A percentile compares a stretch with the other conserved stretches of the same genome.
phyloP scores from a whole-genome alignment of 2,329 filamentous ascomycete species.

The Cryphonectria parasitica region DNA sequence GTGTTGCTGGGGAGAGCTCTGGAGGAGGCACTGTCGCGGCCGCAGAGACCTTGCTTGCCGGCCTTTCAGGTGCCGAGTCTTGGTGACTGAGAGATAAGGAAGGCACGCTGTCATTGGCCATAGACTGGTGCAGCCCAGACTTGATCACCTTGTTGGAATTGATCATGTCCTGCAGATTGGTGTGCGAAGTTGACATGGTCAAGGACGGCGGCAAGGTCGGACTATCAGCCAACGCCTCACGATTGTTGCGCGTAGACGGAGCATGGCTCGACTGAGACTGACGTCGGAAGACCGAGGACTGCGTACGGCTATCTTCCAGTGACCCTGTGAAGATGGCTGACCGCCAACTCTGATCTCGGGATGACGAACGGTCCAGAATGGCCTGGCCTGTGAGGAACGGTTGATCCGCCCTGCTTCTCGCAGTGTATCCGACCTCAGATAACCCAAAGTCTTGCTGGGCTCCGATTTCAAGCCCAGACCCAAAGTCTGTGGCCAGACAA shows the following conservation, averaged over 20 bases:
- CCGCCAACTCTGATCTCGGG: constrained; percentile 48
- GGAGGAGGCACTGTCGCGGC: constrained; percentile 35
- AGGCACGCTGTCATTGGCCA: constrained; percentile 61
- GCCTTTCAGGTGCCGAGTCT: constrained; percentile 49
- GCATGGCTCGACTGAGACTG: constrained; percentile 56
- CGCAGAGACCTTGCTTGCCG: constrained; percentile 36
- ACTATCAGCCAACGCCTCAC: constrained; percentile 56
- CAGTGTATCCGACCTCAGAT: constrained; percentile 21
- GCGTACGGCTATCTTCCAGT: constrained; percentile 38
- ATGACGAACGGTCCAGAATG: constrained; percentile 24
- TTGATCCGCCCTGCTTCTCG: constrained; percentile 39
- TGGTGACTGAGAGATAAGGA: constrained; percentile 57
- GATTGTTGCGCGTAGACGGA: constrained; percentile 53
- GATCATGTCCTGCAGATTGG: constrained; percentile 63
- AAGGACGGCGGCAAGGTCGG: constrained; percentile 63
- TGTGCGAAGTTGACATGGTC: constrained; percentile 53
- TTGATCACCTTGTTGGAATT: constrained; percentile 63
- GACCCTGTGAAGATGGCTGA: constrained; percentile 36
- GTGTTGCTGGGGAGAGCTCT: constrained; percentile 36
- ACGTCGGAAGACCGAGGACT: constrained; percentile 48
- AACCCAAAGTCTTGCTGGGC: constrained; percentile 22
- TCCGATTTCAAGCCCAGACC: constrained; percentile 28
- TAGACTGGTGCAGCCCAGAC: constrained; percentile 57
- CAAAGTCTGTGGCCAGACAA: constrained; percentile 44
- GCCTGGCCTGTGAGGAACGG: constrained; percentile 45